These are phyloP conservation scores for Penicillium sclerotiorum DNA, from an alignment of 2,329 filamentous ascomycete species.

Conservation along the genomic window DNA sequence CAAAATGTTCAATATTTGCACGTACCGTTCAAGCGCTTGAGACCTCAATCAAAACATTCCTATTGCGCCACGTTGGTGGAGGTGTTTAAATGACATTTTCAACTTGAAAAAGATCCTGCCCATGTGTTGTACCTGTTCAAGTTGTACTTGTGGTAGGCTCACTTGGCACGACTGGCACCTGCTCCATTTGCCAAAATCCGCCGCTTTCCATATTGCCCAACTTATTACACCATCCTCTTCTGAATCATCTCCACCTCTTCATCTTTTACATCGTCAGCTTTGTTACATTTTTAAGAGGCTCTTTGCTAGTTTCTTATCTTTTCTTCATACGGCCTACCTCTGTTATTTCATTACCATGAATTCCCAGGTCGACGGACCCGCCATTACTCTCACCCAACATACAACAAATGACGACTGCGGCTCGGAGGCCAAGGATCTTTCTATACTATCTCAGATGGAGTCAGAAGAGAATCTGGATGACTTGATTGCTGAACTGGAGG, in stretches of 20 bases:
- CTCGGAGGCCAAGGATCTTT: conserved; percentile 8
- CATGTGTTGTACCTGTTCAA: too few species aligned
- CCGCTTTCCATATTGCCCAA: not conserved
- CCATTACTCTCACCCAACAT: conserved; percentile 3
- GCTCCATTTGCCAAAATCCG: not conserved
- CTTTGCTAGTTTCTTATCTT: not conserved
- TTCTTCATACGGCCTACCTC: not conserved
- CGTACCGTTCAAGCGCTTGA: too few species aligned
- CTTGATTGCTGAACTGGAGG: conserved; percentile 85
- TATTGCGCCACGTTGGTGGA: too few species aligned
- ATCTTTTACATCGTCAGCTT: not conserved
- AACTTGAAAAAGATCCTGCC: too few species aligned
- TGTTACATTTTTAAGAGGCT: not conserved
- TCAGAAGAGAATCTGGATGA: conserved; percentile 78
- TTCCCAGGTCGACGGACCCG: not conserved
- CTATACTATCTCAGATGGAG: not conserved
- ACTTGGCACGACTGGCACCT: not conserved
- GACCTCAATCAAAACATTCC: too few species aligned
- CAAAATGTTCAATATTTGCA: too few species aligned
- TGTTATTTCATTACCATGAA: not conserved
- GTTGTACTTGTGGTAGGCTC: not conserved
- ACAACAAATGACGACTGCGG: not conserved
- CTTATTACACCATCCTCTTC: not conserved
- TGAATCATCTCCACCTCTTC: not conserved
- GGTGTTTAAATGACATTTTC: too few species aligned